These are phyloP conservation scores for Candida silvicultrix DNA, from an alignment of 805 yeast genomes.

Conservation along the genomic window DNA sequence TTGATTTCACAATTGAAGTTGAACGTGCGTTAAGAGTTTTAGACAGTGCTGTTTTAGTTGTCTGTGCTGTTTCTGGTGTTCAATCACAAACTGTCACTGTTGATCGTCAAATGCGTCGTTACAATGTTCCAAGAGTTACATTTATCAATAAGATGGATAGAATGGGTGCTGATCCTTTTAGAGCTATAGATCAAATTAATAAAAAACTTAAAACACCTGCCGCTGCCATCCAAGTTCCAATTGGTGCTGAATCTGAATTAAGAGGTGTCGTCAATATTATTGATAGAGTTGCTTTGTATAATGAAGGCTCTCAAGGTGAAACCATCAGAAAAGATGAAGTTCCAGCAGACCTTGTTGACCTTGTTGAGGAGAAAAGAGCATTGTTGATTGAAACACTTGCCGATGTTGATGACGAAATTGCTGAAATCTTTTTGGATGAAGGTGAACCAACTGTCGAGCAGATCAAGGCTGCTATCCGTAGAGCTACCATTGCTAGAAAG, in stretches of 20 bases:
- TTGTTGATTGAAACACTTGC: conserved; percentile 89
- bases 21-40: conserved; percentile 97
- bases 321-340: conserved; percentile 55
- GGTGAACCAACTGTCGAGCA: conserved; percentile 79
- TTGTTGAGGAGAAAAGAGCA: conserved; percentile 87
- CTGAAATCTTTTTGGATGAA: conserved; percentile 88
- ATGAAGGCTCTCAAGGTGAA: conserved; percentile 91
- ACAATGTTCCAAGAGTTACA: conserved; percentile 93
- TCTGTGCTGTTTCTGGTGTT: conserved; percentile 97
- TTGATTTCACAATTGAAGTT: conserved; percentile 97
- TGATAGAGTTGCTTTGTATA: conserved; percentile 79
- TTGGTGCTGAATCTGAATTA: conserved; percentile 83
- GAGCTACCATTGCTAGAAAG: conserved; percentile 90
- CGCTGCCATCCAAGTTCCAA: conserved; percentile 97
- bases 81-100: conserved; percentile 98
- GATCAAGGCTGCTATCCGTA: conserved; percentile 83
- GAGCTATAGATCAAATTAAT: conserved; percentile 88
- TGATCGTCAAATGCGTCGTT: conserved; percentile 97
- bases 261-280: conserved; percentile 90
- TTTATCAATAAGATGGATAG: conserved; percentile 98
- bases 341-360: conserved; percentile 73
- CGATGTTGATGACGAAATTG: conserved; percentile 96
- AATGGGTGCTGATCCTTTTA: conserved; percentile 98
- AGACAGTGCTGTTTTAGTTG: conserved; percentile 97
- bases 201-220: conserved; percentile 85